Base-by-base conservation (phyloP, 2,329 filamentous ascomycete genomes). In the Trichophaea hybrida region DNA sequence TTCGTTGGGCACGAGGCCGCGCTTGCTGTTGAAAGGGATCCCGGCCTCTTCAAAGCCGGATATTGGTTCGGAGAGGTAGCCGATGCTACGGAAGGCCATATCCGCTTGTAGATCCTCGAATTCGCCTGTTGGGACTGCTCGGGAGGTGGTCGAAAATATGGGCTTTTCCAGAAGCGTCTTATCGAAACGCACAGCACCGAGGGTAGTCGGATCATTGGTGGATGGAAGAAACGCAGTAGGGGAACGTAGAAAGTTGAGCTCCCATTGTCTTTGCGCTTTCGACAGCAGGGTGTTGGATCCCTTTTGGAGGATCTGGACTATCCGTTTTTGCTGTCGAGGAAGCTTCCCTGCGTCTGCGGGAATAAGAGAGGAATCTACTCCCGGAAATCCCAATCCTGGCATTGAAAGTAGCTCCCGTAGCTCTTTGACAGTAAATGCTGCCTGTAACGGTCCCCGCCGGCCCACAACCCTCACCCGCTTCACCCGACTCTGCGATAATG, bases 361-460 rank as follows among this genome's bases (percentile, higher is more conserved):
- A 51, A 93, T 76, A 5, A 94, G 75, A 1, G 60, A 43, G 4
- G 78, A 74, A 58, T 86, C 78, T 33, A 91, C 76, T 1, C 85
- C 80, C 58, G 83, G 78, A 68, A 95, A 94, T 12, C 77, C 78
- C 7, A 94, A 84, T 0, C 75, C 75, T 0, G 81, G 79, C 2
- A 97, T 77, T 54, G 86, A 85, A 74, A 95, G 83, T 3, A 98
- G 75, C 72, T 98, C 93, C 38, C 93, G 82, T 13, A 88, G 75
- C 74, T 98, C 93, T 72, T 96, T 97, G 71, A 95, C 94, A 0
- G 91, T 96, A 68, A 95, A 97, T 0, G 93, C 83, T 31, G 88
- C 91, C 77, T 95, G 89, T 77, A 94, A 79, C 1, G 90, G 89
- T 0, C 93, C 93, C 69, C 93, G 80, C 67, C 93, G 80, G 10